These are phyloP conservation scores for Sorghum bicolor DNA, from an alignment of 176 grass and related monocot species.

Conservation along the genomic window DNA sequence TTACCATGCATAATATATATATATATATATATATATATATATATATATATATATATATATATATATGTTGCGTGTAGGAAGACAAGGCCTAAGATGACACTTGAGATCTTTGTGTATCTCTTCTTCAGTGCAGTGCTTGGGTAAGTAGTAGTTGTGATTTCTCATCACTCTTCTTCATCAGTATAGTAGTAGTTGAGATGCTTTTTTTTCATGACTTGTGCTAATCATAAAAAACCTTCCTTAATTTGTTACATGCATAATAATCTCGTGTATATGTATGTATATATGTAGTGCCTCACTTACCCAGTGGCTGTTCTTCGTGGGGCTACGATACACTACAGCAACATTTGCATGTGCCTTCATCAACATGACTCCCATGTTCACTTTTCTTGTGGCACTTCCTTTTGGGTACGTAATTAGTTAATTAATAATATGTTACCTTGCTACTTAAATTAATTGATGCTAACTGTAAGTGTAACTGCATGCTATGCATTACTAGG, in stretches of 20 bases:
- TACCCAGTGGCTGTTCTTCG: slow-evolving; percentile 59
- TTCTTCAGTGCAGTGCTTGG: slow-evolving; percentile 81
- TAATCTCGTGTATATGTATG: neutral
- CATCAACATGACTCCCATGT: slow-evolving; percentile 61
- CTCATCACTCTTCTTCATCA: neutral
- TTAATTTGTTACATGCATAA: neutral
- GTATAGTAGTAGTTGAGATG: neutral
- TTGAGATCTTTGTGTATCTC: slow-evolving; percentile 57
- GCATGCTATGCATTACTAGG: neutral
- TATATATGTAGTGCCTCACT: slow-evolving; percentile 41
- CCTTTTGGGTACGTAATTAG: slow-evolving; percentile 27
- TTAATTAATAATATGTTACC: neutral
- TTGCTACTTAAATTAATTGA: neutral
- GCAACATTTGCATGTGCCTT: slow-evolving; percentile 64
- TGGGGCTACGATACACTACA: slow-evolving; percentile 52
- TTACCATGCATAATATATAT: no score
- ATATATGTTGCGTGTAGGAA: slow-evolving; percentile 41
- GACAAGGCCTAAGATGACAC: slow-evolving; percentile 69
- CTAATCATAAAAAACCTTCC: neutral
- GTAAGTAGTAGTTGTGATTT: slow-evolving; percentile 35
- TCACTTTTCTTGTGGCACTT: slow-evolving; percentile 58
- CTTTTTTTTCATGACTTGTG: neutral
- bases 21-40: no score
- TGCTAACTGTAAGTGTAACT: neutral
- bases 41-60: no score